Percentiles rank a stretch among this genome's conserved stretches.
Conservation (phyloP, 2,329 filamentous ascomycete genomes). For the Neophaeococcomyces mojaviensis region DNA sequence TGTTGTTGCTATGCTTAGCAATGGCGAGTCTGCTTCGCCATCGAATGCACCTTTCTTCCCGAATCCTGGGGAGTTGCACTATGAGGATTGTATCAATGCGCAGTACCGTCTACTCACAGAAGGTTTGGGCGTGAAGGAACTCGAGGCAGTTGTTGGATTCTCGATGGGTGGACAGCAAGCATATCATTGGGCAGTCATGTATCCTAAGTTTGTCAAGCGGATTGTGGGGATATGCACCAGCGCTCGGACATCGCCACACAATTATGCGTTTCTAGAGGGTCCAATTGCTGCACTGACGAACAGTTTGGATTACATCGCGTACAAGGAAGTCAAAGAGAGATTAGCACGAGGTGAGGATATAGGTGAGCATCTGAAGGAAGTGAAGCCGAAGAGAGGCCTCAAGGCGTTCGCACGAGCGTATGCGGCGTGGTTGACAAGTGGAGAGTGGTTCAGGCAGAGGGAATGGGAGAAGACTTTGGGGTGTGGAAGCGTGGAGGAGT, state of each 20-base stretch:
- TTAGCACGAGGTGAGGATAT: slow-evolving; percentile 21
- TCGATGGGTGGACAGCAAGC: slow-evolving; percentile 46
- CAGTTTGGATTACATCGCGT: slow-evolving; percentile 34
- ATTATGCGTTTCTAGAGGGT: slow-evolving; percentile 42
- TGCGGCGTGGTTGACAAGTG: slow-evolving; percentile 41
- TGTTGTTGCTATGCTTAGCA: slow-evolving; percentile 41
- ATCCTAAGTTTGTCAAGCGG: slow-evolving; percentile 34
- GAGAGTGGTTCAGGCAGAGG: slow-evolving; percentile 39
- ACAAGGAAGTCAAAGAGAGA: slow-evolving; percentile 19
- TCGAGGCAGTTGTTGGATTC: slow-evolving; percentile 41
- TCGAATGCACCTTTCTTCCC: slow-evolving; percentile 40
- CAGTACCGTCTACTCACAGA: slow-evolving; percentile 34
- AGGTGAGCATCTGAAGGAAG: slow-evolving; percentile 24
- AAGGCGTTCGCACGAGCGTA: slow-evolving; percentile 41
- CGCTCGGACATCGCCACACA: slow-evolving; percentile 41
- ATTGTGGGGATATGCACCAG: slow-evolving; percentile 41
- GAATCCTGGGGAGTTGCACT: slow-evolving; percentile 27
- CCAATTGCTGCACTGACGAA: slow-evolving; percentile 37
- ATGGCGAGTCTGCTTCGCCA: slow-evolving; percentile 42
- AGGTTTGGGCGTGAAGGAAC: slow-evolving; percentile 27
- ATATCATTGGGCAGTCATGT: slow-evolving; percentile 42
- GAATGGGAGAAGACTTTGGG: slow-evolving; percentile 31
- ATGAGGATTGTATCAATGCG: slow-evolving; percentile 38
- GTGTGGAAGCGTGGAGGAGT: slow-evolving; percentile 29
- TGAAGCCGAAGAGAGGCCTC: slow-evolving; percentile 31